These are phyloP conservation scores for Podila verticillata DNA, from an alignment of 192 early-diverging fungal genomes.

Conservation along the genomic window DNA sequence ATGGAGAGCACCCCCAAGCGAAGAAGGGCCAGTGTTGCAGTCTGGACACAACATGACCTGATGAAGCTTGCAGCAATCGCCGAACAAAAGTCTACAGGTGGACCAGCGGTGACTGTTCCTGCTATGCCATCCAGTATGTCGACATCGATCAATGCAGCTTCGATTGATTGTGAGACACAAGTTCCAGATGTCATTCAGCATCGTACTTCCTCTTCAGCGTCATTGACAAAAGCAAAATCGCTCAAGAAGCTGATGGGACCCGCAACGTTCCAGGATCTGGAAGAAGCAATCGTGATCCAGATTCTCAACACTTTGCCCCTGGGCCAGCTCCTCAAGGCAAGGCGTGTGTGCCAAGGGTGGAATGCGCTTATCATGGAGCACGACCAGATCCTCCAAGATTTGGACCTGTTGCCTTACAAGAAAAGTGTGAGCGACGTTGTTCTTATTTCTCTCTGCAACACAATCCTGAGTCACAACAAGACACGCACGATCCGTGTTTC, in stretches of 20 bases:
- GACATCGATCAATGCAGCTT: not conserved
- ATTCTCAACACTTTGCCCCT: slow-evolving; percentile 63
- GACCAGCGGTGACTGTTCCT: slow-evolving; percentile 1
- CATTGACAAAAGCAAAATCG: not conserved
- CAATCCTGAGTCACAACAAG: slow-evolving; percentile 54
- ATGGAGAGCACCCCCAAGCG: slow-evolving; percentile 45
- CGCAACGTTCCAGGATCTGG: slow-evolving; percentile 32
- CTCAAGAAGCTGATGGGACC: slow-evolving; percentile 22
- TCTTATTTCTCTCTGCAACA: slow-evolving; percentile 53
- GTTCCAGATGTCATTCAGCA: not conserved
- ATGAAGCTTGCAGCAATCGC: slow-evolving; percentile 69
- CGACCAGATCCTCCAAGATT: slow-evolving; percentile 49
- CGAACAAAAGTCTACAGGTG: slow-evolving; percentile 13
- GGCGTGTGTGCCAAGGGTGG: slow-evolving; percentile 55
- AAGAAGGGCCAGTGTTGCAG: slow-evolving; percentile 77
- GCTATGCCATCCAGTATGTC: slow-evolving; percentile 7
- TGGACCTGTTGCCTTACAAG: slow-evolving; percentile 69
- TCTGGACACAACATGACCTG: slow-evolving; percentile 79
- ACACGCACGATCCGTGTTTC: slow-evolving; percentile 32
- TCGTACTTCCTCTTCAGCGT: not conserved
- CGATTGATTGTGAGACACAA: not conserved
- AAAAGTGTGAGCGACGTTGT: slow-evolving; percentile 66
- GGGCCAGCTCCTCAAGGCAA: slow-evolving; percentile 49
- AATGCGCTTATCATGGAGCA: slow-evolving; percentile 57
- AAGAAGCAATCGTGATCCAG: slow-evolving; percentile 40